Evolutionary conservation across 805 yeast species (phyloP).

Genomic region (Starmerella etchellsii): DNA sequence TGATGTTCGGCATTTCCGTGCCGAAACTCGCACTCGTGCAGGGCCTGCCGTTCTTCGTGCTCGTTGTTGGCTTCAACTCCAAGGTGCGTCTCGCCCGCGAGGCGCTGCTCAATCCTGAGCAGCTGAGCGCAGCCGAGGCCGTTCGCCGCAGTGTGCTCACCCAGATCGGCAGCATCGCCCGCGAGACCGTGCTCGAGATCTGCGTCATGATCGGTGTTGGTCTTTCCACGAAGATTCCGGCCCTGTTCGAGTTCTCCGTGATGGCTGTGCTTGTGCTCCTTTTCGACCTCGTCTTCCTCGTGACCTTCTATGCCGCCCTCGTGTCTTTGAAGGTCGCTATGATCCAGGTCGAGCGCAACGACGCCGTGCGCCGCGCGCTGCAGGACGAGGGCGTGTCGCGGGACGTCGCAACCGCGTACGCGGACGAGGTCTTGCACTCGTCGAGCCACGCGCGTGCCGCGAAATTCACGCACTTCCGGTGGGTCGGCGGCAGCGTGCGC

Average conservation of each 20-base stretch:
- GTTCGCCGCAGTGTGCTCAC: slow-evolving; percentile 34
- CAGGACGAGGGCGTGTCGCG: slow-evolving; percentile 93
- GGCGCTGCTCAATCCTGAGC: slow-evolving; percentile 23
- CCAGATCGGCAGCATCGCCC: slow-evolving; percentile 34
- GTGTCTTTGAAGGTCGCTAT: slow-evolving; percentile 82
- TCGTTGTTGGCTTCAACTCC: slow-evolving; percentile 82
- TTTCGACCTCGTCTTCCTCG: slow-evolving; percentile 58
- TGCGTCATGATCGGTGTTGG: slow-evolving; percentile 46
- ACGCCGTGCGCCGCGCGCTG: slow-evolving; percentile 60
- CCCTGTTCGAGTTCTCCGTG: slow-evolving; percentile 68
- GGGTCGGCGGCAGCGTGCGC: slow-evolving; percentile 16
- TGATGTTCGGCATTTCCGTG: slow-evolving; percentile 44
- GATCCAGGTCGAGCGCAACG: slow-evolving; percentile 68
- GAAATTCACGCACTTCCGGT: slow-evolving; percentile 10
- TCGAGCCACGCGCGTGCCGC: slow-evolving; percentile 15
- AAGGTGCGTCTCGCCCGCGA: slow-evolving; percentile 54
- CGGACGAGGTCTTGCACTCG: slow-evolving; percentile 19
- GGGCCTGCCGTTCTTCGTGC: slow-evolving; percentile 86
- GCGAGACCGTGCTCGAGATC: slow-evolving; percentile 65
- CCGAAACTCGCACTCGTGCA: slow-evolving; percentile 68
- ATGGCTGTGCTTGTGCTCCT: slow-evolving; percentile 56
- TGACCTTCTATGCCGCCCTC: slow-evolving; percentile 72
- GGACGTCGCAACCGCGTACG: slow-evolving; percentile 39
- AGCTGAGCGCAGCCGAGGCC: slow-evolving; percentile 31
- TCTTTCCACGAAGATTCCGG: slow-evolving; percentile 47